Base-by-base conservation (phyloP, 805 yeast species). In the Metschnikowia rubicola region DNA sequence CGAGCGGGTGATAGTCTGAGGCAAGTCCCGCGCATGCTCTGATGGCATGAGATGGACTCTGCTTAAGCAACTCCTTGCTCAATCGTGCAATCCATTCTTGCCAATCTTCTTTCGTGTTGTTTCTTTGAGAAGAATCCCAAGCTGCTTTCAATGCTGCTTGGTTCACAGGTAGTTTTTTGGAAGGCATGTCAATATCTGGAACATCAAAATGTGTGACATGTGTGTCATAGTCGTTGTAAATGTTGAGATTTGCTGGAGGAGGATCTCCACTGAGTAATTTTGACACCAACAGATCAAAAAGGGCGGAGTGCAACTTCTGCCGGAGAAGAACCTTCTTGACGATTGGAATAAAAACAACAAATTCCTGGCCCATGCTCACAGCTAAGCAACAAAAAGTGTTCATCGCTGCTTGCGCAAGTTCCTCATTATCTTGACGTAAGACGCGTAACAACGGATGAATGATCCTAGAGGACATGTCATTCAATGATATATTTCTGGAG, bases 31-130 rank as follows among this genome's bases (percentile, higher is more conserved):
- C 87, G 63, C 99, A 94, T 0, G 97, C 96, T 54, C 97, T 77
- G 35, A 94, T 74, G 1, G 97, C 95, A 58, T 88, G 96, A 0
- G 97, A 88, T 2, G 99, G 96, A 32, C 96, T 88, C 62, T 91
- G 96, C 57, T 87, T 88, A 53, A 94, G 70, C 31, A 94, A 65
- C 60, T 90, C 97, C 43, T 89, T 86, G 56, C 94, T 83, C 40
- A 94, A 72, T 48, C 94, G 75, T 49, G 96, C 79, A 54, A 90
- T 82, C 99, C 99, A 94, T 61, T 94, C 98, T 57, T 87, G 92
- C 99, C 99, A 94, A 56, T 94, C 99, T 57, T 91, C 98, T 56
- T 84, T 83, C 0, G 97, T 88, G 43, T 95, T 79, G 43, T 50
- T 56, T 54, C 92, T 80, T 55, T 88, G 92, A 21, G 87, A 80